A percentile compares a stretch with the other conserved stretches of the same genome.
Evolutionary conservation across 2,329 filamentous ascomycete genomes (phyloP).

Genomic region (Trichoderma sp.): DNA sequence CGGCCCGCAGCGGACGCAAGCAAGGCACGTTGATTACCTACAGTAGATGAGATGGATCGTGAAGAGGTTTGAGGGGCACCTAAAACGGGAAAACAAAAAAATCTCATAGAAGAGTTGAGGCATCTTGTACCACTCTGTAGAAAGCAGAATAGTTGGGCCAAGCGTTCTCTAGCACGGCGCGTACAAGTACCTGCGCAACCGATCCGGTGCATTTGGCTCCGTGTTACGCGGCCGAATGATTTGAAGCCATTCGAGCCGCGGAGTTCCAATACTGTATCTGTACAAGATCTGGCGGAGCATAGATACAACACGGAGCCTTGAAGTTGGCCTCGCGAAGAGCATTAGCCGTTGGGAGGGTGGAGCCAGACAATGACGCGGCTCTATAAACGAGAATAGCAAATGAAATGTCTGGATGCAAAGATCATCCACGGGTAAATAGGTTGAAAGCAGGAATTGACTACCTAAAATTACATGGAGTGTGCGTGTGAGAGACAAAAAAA

Average conservation of each 20-base stretch:
- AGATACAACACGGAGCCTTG: not conserved
- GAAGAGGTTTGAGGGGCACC: not conserved
- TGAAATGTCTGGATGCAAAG: not conserved
- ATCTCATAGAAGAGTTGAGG: slow-evolving; percentile 4
- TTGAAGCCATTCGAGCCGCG: not conserved
- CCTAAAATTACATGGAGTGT: not conserved
- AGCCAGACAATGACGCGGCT: not conserved
- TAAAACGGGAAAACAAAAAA: not conserved
- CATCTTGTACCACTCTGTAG: slow-evolving; percentile 4
- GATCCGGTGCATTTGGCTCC: not conserved
- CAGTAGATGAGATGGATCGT: not conserved
- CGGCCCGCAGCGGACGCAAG: not conserved
- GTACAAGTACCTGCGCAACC: not conserved
- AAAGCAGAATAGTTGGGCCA: not conserved
- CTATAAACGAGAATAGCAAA: not conserved
- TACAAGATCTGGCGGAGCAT: not conserved
- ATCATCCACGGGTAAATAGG: not conserved
- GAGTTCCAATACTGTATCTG: not conserved
- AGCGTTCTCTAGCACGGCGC: not conserved
- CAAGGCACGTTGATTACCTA: not conserved
- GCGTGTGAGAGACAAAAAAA: not conserved
- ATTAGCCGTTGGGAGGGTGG: not conserved
- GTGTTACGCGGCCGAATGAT: not conserved
- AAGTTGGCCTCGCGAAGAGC: not conserved
- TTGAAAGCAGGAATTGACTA: not conserved